Percentiles rank a stretch among this genome's conserved stretches.
phyloP scores from a whole-genome alignment of 805 yeast genomes.

The Tetrapisispora iriomotensis region DNA sequence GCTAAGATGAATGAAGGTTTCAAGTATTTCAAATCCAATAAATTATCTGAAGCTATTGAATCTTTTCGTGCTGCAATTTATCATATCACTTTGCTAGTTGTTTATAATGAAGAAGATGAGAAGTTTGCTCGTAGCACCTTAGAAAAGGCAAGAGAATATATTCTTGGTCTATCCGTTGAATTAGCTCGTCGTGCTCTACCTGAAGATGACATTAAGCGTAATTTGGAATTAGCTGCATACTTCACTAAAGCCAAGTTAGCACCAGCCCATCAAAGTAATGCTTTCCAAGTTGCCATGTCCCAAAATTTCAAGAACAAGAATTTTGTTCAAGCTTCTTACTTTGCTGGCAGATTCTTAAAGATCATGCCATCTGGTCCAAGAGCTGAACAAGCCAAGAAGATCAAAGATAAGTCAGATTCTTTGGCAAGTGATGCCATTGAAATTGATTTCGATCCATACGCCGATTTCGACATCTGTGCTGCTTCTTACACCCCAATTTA shows the following conservation, averaged over 20 bases:
- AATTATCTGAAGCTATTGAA: constrained; percentile 70
- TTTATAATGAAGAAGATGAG: constrained; percentile 65
- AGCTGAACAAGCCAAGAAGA: constrained; percentile 80
- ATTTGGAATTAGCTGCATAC: constrained; percentile 90
- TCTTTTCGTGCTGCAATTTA: constrained; percentile 73
- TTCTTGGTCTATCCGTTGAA: constrained; percentile 86
- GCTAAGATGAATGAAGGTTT: constrained; percentile 59
- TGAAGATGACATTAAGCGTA: constrained; percentile 64
- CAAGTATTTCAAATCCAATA: constrained; percentile 73
- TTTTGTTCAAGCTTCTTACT: constrained; percentile 77
- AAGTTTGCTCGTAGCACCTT: constrained; percentile 63
- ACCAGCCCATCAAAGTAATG: constrained; percentile 74
- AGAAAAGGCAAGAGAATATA: constrained; percentile 75
- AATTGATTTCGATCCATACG: constrained; percentile 85
- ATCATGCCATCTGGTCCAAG: constrained; percentile 65
- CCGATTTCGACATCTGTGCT: constrained; percentile 85
- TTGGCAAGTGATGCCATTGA: constrained; percentile 79
- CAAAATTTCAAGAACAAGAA: constrained; percentile 85
- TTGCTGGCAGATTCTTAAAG: constrained; percentile 75
- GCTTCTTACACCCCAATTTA: constrained; percentile 83
- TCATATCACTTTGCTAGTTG: constrained; percentile 61
- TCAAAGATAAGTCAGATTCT: constrained; percentile 70
- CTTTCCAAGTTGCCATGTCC: constrained; percentile 90
- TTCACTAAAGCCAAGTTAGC: constrained; percentile 80
- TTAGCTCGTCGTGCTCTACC: constrained; percentile 76